Percentiles rank a stretch among this genome's conserved stretches.
Conservation (phyloP, 805 yeast species). For the Saccharomycopsis schoenii region DNA sequence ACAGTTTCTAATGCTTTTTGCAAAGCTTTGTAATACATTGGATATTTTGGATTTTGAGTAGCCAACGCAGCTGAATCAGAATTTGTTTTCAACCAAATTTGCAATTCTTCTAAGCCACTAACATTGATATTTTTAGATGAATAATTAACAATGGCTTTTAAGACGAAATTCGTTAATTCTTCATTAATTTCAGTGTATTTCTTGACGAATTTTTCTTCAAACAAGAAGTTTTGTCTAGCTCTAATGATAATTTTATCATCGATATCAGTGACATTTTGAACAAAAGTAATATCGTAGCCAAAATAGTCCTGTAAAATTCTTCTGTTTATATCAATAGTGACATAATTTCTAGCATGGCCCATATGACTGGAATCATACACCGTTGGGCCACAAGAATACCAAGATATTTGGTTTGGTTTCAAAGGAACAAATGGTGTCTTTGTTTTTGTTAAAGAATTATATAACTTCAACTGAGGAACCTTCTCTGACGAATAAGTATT, state of each 20-base stretch:
- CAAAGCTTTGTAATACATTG: slow-evolving; percentile 71
- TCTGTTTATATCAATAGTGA: slow-evolving; percentile 86
- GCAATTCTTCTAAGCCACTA: slow-evolving; percentile 30
- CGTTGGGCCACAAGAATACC: slow-evolving; percentile 99
- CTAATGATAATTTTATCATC: slow-evolving; percentile 94
- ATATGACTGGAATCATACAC: slow-evolving; percentile 93
- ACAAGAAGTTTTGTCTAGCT: slow-evolving; percentile 82
- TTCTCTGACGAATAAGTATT: slow-evolving; percentile 16
- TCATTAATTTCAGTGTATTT: slow-evolving; percentile 23
- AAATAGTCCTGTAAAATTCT: slow-evolving; percentile 84
- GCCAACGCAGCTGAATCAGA: slow-evolving; percentile 30
- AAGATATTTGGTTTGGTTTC: slow-evolving; percentile 53
- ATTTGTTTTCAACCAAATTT: slow-evolving; percentile 36
- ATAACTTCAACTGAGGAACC: slow-evolving; percentile 47
- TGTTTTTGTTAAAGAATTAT: slow-evolving; percentile 73
- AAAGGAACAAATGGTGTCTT: slow-evolving; percentile 74
- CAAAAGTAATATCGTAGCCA: slow-evolving; percentile 78
- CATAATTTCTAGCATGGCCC: slow-evolving; percentile 99
- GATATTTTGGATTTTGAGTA: slow-evolving; percentile 64
- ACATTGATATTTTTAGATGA: slow-evolving; percentile 21
- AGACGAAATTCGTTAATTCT: slow-evolving; percentile 15
- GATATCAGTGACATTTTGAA: slow-evolving; percentile 97
- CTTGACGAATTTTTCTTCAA: slow-evolving; percentile 42
- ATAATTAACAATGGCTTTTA: slow-evolving; percentile 18
- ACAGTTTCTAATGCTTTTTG: slow-evolving; percentile 32